These are phyloP conservation scores for Cladosporium sp. DNA, from an alignment of 2,329 filamentous ascomycete genomes.

Conservation along the genomic window DNA sequence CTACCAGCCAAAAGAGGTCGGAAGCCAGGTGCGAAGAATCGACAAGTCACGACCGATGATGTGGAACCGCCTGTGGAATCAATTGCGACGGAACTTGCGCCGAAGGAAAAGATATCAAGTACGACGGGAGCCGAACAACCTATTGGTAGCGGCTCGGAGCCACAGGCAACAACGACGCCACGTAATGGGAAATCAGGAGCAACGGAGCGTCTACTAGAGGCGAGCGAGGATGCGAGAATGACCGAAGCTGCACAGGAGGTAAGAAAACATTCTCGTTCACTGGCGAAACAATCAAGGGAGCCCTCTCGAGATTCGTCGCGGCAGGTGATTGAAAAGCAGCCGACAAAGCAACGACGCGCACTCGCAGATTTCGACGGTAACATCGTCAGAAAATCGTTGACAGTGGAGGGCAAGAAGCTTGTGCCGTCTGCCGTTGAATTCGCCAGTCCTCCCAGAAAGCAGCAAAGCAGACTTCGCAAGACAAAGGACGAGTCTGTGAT, in stretches of 20 bases:
- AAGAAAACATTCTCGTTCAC: not conserved
- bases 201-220: not conserved
- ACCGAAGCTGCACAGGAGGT: not conserved
- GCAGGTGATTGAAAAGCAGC: not conserved
- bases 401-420: not conserved
- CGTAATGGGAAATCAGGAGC: not conserved
- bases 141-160: not conserved
- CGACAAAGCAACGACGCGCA: not conserved
- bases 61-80: not conserved
- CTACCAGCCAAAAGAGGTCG: slow-evolving; percentile 2
- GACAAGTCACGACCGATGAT: not conserved
- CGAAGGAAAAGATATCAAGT: not conserved
- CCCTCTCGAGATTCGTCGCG: not conserved
- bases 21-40: not conserved
- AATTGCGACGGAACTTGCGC: not conserved
- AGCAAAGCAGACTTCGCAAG: not conserved
- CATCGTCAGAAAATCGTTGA: not conserved
- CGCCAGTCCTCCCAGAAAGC: not conserved
- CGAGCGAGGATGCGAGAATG: not conserved
- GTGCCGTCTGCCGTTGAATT: not conserved
- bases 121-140: not conserved
- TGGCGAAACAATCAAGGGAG: not conserved
- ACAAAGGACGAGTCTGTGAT: not conserved
- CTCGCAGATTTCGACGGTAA: slow-evolving; percentile 13
- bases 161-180: not conserved